A percentile compares a stretch with the other conserved stretches of the same genome.
phyloP scores from a whole-genome alignment of 805 yeast species.

The Metschnikowia bowlesiae region DNA sequence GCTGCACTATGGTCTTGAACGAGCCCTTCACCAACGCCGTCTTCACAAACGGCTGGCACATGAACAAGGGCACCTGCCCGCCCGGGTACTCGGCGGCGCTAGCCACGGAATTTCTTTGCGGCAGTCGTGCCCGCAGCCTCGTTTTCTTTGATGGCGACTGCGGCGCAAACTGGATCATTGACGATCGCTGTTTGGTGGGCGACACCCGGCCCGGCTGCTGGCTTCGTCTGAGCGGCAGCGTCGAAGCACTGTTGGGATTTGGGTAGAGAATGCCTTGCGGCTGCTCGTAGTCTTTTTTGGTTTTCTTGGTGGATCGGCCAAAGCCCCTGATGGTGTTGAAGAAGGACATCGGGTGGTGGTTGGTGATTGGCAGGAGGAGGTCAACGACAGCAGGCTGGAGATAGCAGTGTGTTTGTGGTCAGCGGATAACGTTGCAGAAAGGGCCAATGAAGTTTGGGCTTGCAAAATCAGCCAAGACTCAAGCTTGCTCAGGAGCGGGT shows the following conservation, averaged over 20 bases:
- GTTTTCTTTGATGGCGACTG: constrained; percentile 20
- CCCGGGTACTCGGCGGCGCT: constrained; percentile 5
- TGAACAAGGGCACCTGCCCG: constrained; percentile 53
- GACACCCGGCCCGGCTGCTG: constrained; percentile 41
- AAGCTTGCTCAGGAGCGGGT: background rate
- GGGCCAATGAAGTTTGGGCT: no score
- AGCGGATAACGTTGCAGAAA: no score
- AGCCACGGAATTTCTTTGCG: constrained; percentile 9
- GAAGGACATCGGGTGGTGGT: constrained; percentile 34
- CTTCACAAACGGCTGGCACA: constrained; percentile 89
- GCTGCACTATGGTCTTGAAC: constrained; percentile 89
- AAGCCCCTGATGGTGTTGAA: constrained; percentile 45
- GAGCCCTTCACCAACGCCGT: constrained; percentile 96
- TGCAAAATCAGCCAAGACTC: no score
- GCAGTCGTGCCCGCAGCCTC: constrained; percentile 17
- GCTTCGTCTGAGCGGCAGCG: constrained; percentile 32
- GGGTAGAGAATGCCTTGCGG: constrained; percentile 28
- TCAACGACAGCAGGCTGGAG: no score
- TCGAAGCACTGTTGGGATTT: constrained; percentile 25
- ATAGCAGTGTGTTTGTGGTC: no score
- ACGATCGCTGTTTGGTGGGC: constrained; percentile 26
- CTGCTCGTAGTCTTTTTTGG: constrained; percentile 29
- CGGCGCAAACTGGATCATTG: constrained; percentile 22
- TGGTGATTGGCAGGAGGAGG: background rate
- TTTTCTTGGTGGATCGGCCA: constrained; percentile 44